Percentiles rank a stretch among this genome's conserved stretches.
Evolutionary conservation across 202 grass and related monocot species (phyloP).

Genomic region (Brachypodium distachyon): DNA sequence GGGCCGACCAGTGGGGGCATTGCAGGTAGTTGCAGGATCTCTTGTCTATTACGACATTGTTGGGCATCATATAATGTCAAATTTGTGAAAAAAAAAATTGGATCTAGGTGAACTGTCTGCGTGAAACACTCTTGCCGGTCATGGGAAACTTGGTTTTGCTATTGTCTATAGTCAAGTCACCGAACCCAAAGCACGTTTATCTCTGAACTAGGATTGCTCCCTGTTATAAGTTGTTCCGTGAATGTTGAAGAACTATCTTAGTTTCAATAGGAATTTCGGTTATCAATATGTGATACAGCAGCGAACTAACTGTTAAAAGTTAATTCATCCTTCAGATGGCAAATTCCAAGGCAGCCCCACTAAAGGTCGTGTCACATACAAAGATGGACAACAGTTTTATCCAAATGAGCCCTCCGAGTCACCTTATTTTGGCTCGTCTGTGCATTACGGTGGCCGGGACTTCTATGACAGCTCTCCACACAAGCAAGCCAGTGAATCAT

Average conservation of each 20-base stretch:
- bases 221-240: background rate
- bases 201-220: background rate
- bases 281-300: background rate
- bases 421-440: slow-evolving; percentile 75
- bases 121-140: background rate
- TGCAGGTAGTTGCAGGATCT: slow-evolving; percentile 31
- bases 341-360: slow-evolving; percentile 46
- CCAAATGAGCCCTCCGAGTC: slow-evolving; percentile 53
- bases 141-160: background rate
- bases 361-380: slow-evolving; percentile 14
- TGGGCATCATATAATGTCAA: background rate
- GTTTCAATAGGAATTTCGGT: background rate
- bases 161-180: background rate
- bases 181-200: background rate
- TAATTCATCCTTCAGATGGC: slow-evolving; percentile 24
- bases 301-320: background rate
- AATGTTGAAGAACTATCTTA: background rate
- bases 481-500: slow-evolving; percentile 24
- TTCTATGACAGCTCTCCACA: slow-evolving; percentile 62
- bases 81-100: background rate
- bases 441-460: slow-evolving; percentile 86
- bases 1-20: slow-evolving; percentile 35
- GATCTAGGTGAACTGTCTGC: no score
- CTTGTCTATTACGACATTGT: background rate
- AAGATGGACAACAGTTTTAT: slow-evolving; percentile 51